Conservation (phyloP, 257 asterid species). For the Anisodus tanguticus region DNA sequence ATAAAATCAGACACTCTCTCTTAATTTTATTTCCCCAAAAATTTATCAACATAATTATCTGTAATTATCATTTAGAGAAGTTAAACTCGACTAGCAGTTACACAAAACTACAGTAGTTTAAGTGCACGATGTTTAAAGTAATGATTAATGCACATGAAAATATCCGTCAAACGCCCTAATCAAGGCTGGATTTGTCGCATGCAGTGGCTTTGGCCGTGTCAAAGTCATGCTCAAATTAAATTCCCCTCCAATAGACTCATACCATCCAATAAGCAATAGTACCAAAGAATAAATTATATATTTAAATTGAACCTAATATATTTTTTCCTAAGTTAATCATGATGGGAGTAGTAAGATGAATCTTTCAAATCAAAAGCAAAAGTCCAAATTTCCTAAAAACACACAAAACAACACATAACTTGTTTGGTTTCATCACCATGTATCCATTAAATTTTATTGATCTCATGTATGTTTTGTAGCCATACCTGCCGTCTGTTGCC, state of each 20-base stretch:
- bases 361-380: conserved; percentile 19
- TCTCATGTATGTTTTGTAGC: not conserved
- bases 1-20: too few relatives aligned
- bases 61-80: not conserved
- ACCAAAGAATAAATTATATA: not conserved
- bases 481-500: conserved; percentile 28
- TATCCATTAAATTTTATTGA: not conserved
- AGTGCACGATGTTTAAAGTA: not conserved
- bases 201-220: conserved; percentile 18
- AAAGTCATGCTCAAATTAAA: not conserved
- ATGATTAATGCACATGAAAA: not conserved
- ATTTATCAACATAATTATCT: too few relatives aligned
- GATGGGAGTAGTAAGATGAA: conserved; percentile 28
- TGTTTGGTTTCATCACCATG: conserved; percentile 32
- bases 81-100: not conserved
- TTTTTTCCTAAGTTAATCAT: not conserved
- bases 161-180: conserved; percentile 24
- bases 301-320: not conserved
- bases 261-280: not conserved
- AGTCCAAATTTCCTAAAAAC: conserved; percentile 1
- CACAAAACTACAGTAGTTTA: not conserved
- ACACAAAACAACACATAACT: conserved; percentile 14
- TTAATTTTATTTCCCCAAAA: too few relatives aligned
- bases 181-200: conserved; percentile 26
- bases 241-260: not conserved